These are phyloP conservation scores for Aspergillus arachidicola DNA, from an alignment of 2,329 filamentous ascomycete species.

Conservation along the genomic window DNA sequence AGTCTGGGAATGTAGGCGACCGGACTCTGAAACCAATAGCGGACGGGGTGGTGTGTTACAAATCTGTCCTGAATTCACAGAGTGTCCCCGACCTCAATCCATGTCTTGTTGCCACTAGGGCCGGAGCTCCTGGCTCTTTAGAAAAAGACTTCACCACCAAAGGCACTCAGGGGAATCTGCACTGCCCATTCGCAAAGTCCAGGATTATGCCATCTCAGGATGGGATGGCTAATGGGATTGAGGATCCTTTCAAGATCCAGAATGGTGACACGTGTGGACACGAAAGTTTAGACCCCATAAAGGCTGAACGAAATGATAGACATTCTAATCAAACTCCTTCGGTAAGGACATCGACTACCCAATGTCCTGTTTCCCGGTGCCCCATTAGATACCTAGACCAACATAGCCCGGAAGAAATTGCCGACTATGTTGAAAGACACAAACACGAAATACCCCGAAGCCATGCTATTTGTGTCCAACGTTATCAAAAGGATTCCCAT, in stretches of 20 bases:
- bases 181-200: slow-evolving; percentile 74
- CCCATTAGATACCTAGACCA: slow-evolving; percentile 92
- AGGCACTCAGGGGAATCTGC: slow-evolving; percentile 76
- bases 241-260: slow-evolving; percentile 41
- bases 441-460: slow-evolving; percentile 94
- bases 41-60: slow-evolving; percentile 45
- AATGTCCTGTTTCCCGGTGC: slow-evolving; percentile 72
- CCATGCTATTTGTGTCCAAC: slow-evolving; percentile 86
- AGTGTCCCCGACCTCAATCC: slow-evolving; percentile 39
- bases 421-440: slow-evolving; percentile 89
- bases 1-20: slow-evolving; percentile 68
- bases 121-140: slow-evolving; percentile 66
- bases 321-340: slow-evolving; percentile 46
- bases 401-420: slow-evolving; percentile 90
- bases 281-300: slow-evolving; percentile 62
- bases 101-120: slow-evolving; percentile 47
- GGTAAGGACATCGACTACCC: slow-evolving; percentile 54
- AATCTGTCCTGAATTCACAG: slow-evolving; percentile 34
- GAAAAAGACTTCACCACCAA: slow-evolving; percentile 90
- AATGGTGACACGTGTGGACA: slow-evolving; percentile 49
- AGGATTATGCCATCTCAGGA: slow-evolving; percentile 42
- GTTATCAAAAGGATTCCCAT: slow-evolving; percentile 84
- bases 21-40: slow-evolving; percentile 40
- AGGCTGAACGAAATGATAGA: slow-evolving; percentile 51
- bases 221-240: slow-evolving; percentile 41